Evolutionary conservation across 2,329 filamentous ascomycete genomes (phyloP).

Genomic region (Colletotrichum orbiculare): DNA sequence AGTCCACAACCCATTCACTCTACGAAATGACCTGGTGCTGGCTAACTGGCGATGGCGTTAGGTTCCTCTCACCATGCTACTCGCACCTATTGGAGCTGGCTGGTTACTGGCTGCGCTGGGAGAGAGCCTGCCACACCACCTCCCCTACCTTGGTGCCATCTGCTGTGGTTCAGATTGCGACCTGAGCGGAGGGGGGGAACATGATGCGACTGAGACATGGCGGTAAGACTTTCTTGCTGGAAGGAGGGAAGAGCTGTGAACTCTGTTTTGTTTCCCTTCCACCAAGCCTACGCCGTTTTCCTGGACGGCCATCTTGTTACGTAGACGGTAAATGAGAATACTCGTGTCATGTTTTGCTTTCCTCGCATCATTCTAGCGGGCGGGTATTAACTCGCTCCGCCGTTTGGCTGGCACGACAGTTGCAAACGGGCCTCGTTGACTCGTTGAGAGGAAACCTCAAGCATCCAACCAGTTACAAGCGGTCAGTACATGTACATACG

Average conservation of each 20-base stretch:
- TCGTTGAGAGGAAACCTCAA: too few relatives aligned
- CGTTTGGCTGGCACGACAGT: conserved; percentile 17
- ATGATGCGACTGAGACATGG: conserved; percentile 36
- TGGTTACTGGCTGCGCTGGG: conserved; percentile 17
- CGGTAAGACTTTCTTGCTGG: conserved; percentile 23
- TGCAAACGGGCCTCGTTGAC: conserved; percentile 1
- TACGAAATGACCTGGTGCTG: conserved; percentile 19
- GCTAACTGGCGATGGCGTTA: conserved; percentile 23
- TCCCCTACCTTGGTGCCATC: not conserved
- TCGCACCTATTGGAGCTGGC: not conserved
- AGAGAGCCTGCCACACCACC: conserved; percentile 30
- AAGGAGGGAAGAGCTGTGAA: conserved; percentile 28
- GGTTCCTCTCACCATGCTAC: conserved; percentile 9
- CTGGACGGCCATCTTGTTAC: too few relatives aligned
- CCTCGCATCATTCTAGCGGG: not conserved
- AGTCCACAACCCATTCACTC: conserved; percentile 26
- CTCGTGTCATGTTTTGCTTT: conserved; percentile 27
- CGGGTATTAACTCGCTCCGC: not conserved
- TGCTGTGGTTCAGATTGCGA: conserved; percentile 30
- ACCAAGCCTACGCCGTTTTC: too few relatives aligned
- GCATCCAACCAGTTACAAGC: not conserved
- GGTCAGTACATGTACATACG: not conserved
- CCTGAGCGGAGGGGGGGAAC: conserved; percentile 26
- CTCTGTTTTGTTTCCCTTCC: conserved; percentile 25
- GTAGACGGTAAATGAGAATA: not conserved